Evolutionary conservation across 2,329 filamentous ascomycete species (phyloP).

Genomic region (Fusarium ramigenum): DNA sequence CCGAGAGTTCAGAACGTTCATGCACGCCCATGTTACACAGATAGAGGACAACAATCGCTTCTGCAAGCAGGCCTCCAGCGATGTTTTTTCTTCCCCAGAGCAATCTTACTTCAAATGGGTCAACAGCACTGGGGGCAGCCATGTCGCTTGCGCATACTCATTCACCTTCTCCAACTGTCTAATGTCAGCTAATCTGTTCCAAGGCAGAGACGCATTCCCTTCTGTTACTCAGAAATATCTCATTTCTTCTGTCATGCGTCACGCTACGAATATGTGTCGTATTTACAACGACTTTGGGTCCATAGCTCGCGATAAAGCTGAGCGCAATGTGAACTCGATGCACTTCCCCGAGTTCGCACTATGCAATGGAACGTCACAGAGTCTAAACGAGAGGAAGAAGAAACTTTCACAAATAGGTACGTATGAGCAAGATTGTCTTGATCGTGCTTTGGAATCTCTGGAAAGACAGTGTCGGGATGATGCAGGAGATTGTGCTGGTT

Average conservation of each 20-base stretch:
- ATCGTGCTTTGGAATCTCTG: neutral
- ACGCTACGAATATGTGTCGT: neutral
- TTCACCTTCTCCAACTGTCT: neutral
- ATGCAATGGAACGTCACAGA: rapidly evolving
- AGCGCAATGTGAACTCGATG: neutral
- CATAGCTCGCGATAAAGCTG: neutral
- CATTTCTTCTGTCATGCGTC: neutral
- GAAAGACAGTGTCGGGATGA: neutral
- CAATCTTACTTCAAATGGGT: neutral
- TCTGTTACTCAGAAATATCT: neutral
- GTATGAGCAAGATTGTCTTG: neutral
- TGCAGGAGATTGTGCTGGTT: no score
- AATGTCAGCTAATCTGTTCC: neutral
- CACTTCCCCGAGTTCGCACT: neutral
- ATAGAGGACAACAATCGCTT: neutral
- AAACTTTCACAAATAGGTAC: neutral
- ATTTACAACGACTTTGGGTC: constrained; percentile 7
- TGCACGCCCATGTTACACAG: neutral
- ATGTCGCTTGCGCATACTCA: neutral
- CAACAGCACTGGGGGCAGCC: neutral
- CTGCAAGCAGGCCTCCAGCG: neutral
- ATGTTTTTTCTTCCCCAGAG: neutral
- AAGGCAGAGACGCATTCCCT: neutral
- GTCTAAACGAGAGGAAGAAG: rapidly evolving
- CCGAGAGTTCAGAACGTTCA: neutral